Conservation (phyloP, 164 flowering plant species). For the Houttuynia cordata region DNA sequence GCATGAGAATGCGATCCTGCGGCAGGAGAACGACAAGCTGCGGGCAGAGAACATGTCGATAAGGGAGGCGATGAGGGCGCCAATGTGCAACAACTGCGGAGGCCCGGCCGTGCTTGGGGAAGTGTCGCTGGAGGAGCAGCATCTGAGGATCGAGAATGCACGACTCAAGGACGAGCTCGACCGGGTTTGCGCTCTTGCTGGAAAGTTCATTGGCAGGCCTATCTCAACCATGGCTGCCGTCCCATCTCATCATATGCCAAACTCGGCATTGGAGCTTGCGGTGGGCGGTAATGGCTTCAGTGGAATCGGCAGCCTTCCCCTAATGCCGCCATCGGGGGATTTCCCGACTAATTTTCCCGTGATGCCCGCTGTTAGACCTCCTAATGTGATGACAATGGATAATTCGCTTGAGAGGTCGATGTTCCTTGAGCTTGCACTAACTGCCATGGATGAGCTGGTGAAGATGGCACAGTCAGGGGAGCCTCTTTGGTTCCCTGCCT, state of each 20-base stretch:
- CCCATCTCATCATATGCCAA: conserved; percentile 34
- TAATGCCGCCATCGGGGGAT: conserved; percentile 29
- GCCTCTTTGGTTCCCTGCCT: conserved; percentile 64
- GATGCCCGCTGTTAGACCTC: conserved; percentile 21
- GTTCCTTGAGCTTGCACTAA: conserved; percentile 76
- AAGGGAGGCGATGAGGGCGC: conserved; percentile 83
- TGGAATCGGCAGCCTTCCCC: conserved; percentile 37
- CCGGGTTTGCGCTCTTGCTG: conserved; percentile 78
- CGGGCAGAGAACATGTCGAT: conserved; percentile 83
- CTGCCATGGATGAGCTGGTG: conserved; percentile 89
- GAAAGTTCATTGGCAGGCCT: conserved; percentile 82
- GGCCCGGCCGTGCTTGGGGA: conserved; percentile 89
- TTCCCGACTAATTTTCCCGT: conserved; percentile 27
- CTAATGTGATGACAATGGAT: conserved; percentile 27
- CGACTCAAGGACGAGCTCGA: conserved; percentile 80
- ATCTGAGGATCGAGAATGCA: conserved; percentile 84
- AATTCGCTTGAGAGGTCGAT: conserved; percentile 61
- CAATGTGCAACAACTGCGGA: conserved; percentile 84
- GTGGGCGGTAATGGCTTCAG: conserved; percentile 40
- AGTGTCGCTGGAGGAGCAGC: conserved; percentile 81
- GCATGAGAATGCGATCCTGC: conserved; percentile 77
- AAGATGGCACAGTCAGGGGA: conserved; percentile 76
- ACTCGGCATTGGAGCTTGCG: conserved; percentile 69
- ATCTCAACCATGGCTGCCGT: conserved; percentile 32
- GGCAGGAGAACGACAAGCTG: conserved; percentile 90